Conservation (phyloP, 345 rosid genomes). For the Lenwebbia sp. region DNA sequence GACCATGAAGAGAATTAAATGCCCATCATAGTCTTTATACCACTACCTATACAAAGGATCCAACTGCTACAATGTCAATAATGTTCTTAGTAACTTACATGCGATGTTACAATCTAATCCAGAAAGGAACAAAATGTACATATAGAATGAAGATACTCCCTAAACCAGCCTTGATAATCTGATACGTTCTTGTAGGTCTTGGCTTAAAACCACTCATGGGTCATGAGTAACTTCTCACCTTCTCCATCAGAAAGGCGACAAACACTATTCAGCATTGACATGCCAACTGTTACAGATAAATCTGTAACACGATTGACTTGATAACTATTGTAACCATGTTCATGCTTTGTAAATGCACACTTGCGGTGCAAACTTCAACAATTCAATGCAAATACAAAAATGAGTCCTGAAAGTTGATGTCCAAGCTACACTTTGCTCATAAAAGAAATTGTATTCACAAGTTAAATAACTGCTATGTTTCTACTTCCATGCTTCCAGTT, state of each 20-base stretch:
- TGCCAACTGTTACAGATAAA: too few species aligned
- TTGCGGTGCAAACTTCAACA: not conserved
- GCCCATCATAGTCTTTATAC: not conserved
- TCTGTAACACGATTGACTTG: too few species aligned
- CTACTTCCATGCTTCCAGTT: not conserved
- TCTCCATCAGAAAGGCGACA: too few species aligned
- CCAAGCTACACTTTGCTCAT: not conserved
- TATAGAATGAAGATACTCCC: not conserved
- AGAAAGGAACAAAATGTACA: not conserved
- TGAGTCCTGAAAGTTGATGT: not conserved
- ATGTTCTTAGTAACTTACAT: not conserved
- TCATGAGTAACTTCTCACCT: too few species aligned
- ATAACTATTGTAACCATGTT: too few species aligned
- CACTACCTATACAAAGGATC: not conserved
- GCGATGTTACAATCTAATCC: not conserved
- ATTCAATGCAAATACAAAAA: not conserved
- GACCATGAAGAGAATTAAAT: not conserved
- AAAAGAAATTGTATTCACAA: not conserved
- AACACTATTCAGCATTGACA: too few species aligned
- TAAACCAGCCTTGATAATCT: not conserved
- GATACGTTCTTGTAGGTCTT: too few species aligned
- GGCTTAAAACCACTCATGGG: too few species aligned
- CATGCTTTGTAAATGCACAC: not conserved
- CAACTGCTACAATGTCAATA: not conserved
- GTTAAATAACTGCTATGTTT: not conserved